Evolutionary conservation across 1,139 yeast genomes (phyloP), one percentile per base, ranked within the genome.

Genomic region (Meyerozyma smithsonii): DNA sequence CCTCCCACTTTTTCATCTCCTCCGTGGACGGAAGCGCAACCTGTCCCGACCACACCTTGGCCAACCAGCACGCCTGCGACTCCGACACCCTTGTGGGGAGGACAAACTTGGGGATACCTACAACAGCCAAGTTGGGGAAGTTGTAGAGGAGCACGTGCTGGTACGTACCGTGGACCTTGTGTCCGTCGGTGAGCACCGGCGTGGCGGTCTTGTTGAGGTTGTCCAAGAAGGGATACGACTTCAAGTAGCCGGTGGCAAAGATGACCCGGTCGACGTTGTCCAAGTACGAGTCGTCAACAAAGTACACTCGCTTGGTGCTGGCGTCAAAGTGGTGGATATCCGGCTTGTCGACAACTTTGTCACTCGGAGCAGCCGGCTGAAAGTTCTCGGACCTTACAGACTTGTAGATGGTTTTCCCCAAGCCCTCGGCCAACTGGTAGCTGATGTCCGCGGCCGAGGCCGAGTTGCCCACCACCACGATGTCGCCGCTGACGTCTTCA

Each of bases 381-480:
- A 53, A 51, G 24, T 66, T 59, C 37, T 59, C 62, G 5, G 72
- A 61, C 39, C 77, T 52, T 33, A 63, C 64, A 43, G 81, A 76
- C 48, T 74, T 69, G 55, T 70, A 73, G 12, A 77, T 64, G 21
- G 54, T 53, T 36, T 60, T 53, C 4, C 58, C 48, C 28, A 76
- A 66, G 2, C 54, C 54, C 4, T 64, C 60, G 2, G 72, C 67
- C 26, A 76, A 45, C 52, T 81, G 85, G 43, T 65, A 68, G 1
- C 80, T 71, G 39, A 81, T 64, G 50, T 81, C 88, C 8, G 72
- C 64, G 1, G 83, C 86, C 5, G 84, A 77, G 10, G 84, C 79
- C 1, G 81, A 77, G 47, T 76, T 77, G 1, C 87, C 88, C 4
- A 81, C 70, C 10, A 81, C 72, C 28, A 81, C 56, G 17, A 80